phyloP scores from a whole-genome alignment of 140 eudicot genomes.

The Flaveria floridana region DNA sequence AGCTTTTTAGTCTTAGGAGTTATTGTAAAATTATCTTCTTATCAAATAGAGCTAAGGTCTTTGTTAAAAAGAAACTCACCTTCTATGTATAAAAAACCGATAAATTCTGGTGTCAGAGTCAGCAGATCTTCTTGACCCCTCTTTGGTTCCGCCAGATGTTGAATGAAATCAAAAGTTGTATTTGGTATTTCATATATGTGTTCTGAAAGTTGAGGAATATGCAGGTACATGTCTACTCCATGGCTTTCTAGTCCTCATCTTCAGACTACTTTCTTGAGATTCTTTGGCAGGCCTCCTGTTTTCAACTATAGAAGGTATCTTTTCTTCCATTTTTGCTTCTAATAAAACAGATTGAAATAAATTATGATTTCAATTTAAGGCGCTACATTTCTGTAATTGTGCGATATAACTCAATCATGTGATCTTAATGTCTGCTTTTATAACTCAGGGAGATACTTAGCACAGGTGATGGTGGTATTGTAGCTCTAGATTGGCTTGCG shows the following conservation, averaged over 20 bases:
- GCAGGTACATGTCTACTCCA: constrained; percentile 85
- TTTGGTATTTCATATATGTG: background rate
- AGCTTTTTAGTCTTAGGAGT: too few relatives aligned
- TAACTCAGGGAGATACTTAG: constrained; percentile 62
- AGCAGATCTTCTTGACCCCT: too few relatives aligned
- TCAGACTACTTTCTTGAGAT: constrained; percentile 69
- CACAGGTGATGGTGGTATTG: constrained; percentile 88
- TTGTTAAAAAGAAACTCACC: too few relatives aligned
- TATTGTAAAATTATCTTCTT: too few relatives aligned
- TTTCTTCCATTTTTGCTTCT: background rate
- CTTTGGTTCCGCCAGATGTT: background rate
- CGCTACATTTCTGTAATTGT: background rate
- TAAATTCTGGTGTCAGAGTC: too few relatives aligned
- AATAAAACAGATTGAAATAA: background rate
- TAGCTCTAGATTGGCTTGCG: constrained; percentile 86
- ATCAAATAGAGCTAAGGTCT: too few relatives aligned
- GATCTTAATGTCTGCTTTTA: background rate
- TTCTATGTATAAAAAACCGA: too few relatives aligned
- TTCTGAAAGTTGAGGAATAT: constrained; percentile 19
- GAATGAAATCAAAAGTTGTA: background rate
- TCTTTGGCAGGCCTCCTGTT: constrained; percentile 71
- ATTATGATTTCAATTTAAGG: background rate
- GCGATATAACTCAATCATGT: background rate
- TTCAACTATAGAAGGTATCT: constrained; percentile 66
- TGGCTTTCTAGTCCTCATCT: constrained; percentile 97